Percentiles rank a stretch among this genome's conserved stretches.
phyloP scores from a whole-genome alignment of 768 basidiomycete species.

The Termitomyces sp. region DNA sequence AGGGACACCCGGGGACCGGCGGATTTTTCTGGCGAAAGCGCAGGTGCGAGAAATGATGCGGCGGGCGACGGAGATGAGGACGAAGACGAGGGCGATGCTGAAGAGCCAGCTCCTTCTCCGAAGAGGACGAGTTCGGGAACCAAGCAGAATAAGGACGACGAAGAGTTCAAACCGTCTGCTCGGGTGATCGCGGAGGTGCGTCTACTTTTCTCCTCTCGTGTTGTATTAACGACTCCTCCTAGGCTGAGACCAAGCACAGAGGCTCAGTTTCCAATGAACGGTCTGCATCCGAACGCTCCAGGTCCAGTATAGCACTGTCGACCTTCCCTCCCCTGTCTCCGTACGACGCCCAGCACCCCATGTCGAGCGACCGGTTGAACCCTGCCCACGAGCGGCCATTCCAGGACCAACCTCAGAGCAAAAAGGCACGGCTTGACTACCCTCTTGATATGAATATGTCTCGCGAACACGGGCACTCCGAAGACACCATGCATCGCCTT shows the following conservation, averaged over 20 bases:
- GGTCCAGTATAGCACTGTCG: constrained; percentile 3
- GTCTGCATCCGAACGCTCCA: constrained; percentile 1
- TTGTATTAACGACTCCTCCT: background rate
- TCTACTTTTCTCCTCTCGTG: background rate
- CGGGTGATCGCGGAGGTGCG: constrained; percentile 10
- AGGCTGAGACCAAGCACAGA: constrained; percentile 2
- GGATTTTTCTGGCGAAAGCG: constrained; percentile 28
- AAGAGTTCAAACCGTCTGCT: constrained; percentile 7
- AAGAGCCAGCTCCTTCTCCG: constrained; percentile 11
- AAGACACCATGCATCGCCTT: constrained; percentile 1
- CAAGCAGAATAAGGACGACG: constrained; percentile 5
- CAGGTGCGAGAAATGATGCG: constrained; percentile 1
- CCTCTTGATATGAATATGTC: constrained; percentile 1
- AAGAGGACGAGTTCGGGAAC: background rate
- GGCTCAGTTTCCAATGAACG: constrained; percentile 4
- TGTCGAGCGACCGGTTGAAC: constrained; percentile 18
- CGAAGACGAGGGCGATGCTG: constrained; percentile 14
- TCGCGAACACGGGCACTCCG: constrained; percentile 8
- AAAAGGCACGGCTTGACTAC: constrained; percentile 15
- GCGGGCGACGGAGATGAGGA: constrained; percentile 27
- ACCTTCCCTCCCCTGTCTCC: constrained; percentile 7
- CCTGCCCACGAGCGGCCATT: constrained; percentile 16
- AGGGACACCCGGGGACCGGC: constrained; percentile 29
- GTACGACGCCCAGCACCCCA: constrained; percentile 13
- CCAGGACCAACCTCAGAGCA: constrained; percentile 14